A percentile compares a stretch with the other conserved stretches of the same genome.
Evolutionary conservation across 2,329 filamentous ascomycete genomes (phyloP).

Genomic region (Pyricularia sp.): DNA sequence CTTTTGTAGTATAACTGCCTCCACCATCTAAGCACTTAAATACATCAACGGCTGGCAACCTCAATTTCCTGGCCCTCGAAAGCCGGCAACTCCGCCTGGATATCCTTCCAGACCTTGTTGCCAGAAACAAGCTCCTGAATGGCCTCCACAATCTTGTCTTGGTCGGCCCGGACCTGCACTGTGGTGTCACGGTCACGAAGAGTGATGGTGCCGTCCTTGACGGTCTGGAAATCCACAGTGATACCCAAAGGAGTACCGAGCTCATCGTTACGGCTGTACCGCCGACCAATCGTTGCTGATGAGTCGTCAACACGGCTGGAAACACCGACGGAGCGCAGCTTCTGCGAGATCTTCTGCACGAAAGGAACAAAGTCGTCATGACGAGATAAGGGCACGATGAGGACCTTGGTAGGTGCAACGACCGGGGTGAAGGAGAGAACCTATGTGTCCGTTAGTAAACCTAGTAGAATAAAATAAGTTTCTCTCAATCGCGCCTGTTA

Average conservation of each 20-base stretch:
- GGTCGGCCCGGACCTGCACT: conserved; percentile 73
- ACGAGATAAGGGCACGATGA: conserved; percentile 77
- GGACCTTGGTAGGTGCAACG: conserved; percentile 87
- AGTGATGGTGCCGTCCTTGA: conserved; percentile 77
- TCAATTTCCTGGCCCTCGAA: conserved; percentile 67
- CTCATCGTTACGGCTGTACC: conserved; percentile 90
- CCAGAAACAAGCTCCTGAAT: conserved; percentile 39
- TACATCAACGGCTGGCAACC: conserved; percentile 4
- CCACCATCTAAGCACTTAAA: conserved; percentile 14
- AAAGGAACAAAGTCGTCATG: conserved; percentile 73
- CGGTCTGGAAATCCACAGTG: conserved; percentile 90
- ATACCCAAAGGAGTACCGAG: conserved; percentile 88
- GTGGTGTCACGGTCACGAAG: conserved; percentile 84
- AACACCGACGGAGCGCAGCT: conserved; percentile 62
- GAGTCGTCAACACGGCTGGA: conserved; percentile 84
- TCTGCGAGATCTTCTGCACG: conserved; percentile 57
- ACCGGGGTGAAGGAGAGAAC: conserved; percentile 42
- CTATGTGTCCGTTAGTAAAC: conserved; percentile 14
- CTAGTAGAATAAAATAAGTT: neutral
- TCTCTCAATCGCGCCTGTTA: conserved; percentile 1
- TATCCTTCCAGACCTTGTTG: conserved; percentile 49
- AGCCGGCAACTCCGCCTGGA: conserved; percentile 65
- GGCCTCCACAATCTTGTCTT: conserved; percentile 69
- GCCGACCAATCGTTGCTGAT: conserved; percentile 84
- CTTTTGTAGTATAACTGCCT: conserved; percentile 4